These are phyloP conservation scores for Lathyrus aphaca DNA, from an alignment of 306 rosid species.

Conservation along the genomic window DNA sequence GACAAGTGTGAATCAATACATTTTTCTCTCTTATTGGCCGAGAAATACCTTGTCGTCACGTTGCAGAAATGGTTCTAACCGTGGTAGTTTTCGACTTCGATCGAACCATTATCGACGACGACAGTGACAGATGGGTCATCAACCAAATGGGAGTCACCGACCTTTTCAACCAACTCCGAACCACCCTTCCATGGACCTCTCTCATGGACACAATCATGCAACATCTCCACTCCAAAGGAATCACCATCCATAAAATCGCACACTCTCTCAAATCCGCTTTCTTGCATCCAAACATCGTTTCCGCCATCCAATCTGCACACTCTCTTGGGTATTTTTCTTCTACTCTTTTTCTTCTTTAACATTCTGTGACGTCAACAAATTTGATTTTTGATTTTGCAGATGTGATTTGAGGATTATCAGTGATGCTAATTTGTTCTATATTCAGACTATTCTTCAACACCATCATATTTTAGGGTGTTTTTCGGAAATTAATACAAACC, in stretches of 20 bases:
- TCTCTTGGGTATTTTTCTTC: constrained; percentile 40
- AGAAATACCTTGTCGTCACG: background rate
- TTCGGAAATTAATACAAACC: constrained; percentile 64
- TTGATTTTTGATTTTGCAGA: background rate
- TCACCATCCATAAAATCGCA: constrained; percentile 46
- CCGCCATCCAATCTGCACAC: constrained; percentile 72
- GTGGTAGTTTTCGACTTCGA: constrained; percentile 72
- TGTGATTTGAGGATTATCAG: constrained; percentile 79
- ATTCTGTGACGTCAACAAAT: too few species aligned
- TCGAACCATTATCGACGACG: constrained; percentile 74
- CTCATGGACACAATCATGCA: constrained; percentile 74
- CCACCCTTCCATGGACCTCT: constrained; percentile 72
- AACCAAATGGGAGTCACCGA: constrained; percentile 60
- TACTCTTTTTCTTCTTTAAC: background rate
- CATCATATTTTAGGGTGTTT: constrained; percentile 67
- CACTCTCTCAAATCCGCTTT: constrained; percentile 57
- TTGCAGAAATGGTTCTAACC: constrained; percentile 11
- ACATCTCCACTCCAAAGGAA: constrained; percentile 73
- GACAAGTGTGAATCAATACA: too few species aligned
- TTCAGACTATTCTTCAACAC: constrained; percentile 66
- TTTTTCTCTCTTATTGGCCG: background rate
- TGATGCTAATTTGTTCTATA: constrained; percentile 70
- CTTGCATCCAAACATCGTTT: constrained; percentile 56
- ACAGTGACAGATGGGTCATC: constrained; percentile 80
- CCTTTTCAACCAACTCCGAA: constrained; percentile 59